A percentile compares a stretch with the other conserved stretches of the same genome.
Evolutionary conservation across 805 yeast species (phyloP).

Genomic region (Hanseniaspora lindneri): DNA sequence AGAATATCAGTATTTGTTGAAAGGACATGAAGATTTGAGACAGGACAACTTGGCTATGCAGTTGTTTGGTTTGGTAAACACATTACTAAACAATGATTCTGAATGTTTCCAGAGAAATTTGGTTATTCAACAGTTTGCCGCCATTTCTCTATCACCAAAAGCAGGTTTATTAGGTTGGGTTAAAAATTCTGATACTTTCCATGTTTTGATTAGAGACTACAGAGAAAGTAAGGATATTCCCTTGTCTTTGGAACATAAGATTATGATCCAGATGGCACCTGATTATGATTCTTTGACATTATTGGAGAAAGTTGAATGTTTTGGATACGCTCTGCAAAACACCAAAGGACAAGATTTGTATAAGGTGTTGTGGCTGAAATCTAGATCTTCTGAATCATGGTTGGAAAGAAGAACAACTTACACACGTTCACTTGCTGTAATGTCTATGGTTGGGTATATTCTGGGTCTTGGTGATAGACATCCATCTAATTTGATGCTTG

Average conservation of each 20-base stretch:
- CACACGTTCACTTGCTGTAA: slow-evolving; percentile 89
- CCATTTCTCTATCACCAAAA: slow-evolving; percentile 90
- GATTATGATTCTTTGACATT: slow-evolving; percentile 79
- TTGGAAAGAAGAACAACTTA: slow-evolving; percentile 91
- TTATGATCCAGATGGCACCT: slow-evolving; percentile 96
- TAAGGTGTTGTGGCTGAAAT: slow-evolving; percentile 90
- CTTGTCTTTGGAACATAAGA: slow-evolving; percentile 84
- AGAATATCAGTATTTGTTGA: slow-evolving; percentile 66
- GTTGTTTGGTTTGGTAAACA: slow-evolving; percentile 86
- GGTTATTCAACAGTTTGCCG: slow-evolving; percentile 83
- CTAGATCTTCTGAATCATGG: slow-evolving; percentile 95
- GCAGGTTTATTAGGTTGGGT: slow-evolving; percentile 98
- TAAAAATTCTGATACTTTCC: slow-evolving; percentile 93
- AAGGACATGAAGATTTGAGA: slow-evolving; percentile 96
- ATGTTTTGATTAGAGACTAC: slow-evolving; percentile 79
- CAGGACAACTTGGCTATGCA: slow-evolving; percentile 98
- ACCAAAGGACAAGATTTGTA: slow-evolving; percentile 94
- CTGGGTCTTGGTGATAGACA: slow-evolving; percentile 96
- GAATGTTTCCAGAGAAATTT: slow-evolving; percentile 94
- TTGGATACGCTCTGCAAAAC: slow-evolving; percentile 87
- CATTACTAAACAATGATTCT: slow-evolving; percentile 75
- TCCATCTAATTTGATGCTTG: slow-evolving; percentile 93
- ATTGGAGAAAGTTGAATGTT: slow-evolving; percentile 88
- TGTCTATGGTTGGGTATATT: slow-evolving; percentile 98
- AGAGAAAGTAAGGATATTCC: slow-evolving; percentile 83